phyloP scores from a whole-genome alignment of 129 eudicot genomes.

The Escallonia herrerae region DNA sequence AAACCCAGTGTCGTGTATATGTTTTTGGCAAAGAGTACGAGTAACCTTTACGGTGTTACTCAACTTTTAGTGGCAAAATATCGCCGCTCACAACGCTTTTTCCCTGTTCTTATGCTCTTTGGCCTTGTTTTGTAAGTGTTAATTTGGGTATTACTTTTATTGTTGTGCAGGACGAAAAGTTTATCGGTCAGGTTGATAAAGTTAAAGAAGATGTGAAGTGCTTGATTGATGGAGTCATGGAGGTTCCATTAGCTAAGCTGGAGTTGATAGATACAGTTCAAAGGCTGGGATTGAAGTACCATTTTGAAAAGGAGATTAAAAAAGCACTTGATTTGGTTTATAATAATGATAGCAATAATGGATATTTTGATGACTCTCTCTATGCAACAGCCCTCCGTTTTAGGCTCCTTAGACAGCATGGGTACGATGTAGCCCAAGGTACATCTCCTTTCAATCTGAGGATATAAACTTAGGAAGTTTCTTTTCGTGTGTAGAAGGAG shows the following conservation, averaged over 20 bases:
- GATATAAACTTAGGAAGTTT: too few relatives aligned
- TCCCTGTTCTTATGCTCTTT: neutral
- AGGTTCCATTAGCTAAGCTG: neutral
- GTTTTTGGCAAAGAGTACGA: too few relatives aligned
- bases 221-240: neutral
- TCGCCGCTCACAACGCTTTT: too few relatives aligned
- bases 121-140: neutral
- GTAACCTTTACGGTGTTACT: too few relatives aligned
- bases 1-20: too few relatives aligned
- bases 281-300: too few relatives aligned
- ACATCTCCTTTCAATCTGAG: neutral
- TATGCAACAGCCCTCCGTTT: constrained; percentile 7
- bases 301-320: neutral
- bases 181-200: neutral
- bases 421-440: constrained; percentile 10
- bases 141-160: too few relatives aligned
- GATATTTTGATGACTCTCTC: neutral
- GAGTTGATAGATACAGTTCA: neutral
- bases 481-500: too few relatives aligned
- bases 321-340: neutral
- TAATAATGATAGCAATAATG: neutral
- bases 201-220: neutral
- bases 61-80: too few relatives aligned
- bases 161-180: neutral
- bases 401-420: constrained; percentile 7